Base-by-base conservation (phyloP, 2,329 filamentous ascomycete genomes). In the Plectosphaerella cucumerina region DNA sequence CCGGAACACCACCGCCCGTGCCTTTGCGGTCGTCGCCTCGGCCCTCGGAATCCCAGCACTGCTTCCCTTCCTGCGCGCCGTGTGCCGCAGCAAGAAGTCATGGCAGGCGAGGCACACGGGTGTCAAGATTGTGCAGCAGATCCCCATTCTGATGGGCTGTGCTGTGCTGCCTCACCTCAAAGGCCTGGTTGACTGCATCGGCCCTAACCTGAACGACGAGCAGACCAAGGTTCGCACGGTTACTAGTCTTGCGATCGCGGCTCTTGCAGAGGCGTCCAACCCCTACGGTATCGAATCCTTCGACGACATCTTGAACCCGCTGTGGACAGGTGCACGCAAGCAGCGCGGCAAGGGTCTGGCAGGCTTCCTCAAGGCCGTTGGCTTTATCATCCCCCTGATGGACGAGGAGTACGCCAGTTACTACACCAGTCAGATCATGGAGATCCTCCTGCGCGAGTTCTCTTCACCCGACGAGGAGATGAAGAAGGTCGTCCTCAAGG, bases 331-430 rank as follows among this genome's bases (percentile, higher is more conserved):
- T 53, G 93, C 91, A 23, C 84, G 93, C 56, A 97, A 97, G 72
- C 94, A 99, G 71, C 86, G 94, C 64, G 94, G 94, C 56, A 99
- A 99, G 69, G 92, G 93, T 61, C 79, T 99, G 43, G 93, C 94
- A 21, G 93, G 91, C 14, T 99, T 97, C 70, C 77, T 99, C 55
- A 99, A 99, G 73, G 94, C 94, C 44, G 93, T 99, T 42, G 94
- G 94, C 22, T 97, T 94, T 68, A 96, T 99, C 64, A 97, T 99
- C 56, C 94, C 94, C 5, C 81, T 99, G 48, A 99, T 99, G 94
- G 94, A 99, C 72, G 94, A 99, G 70, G 94, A 99, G 65, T 97
- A 97, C 68, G 93, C 94, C 70, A 97, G 97, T 67, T 99, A 99
- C 73, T 99, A 99, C 65, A 97, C 94, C 9, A 90, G 86, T 59